Conservation (phyloP, 345 rosid genomes). For the Eucalyptus pauciflora region DNA sequence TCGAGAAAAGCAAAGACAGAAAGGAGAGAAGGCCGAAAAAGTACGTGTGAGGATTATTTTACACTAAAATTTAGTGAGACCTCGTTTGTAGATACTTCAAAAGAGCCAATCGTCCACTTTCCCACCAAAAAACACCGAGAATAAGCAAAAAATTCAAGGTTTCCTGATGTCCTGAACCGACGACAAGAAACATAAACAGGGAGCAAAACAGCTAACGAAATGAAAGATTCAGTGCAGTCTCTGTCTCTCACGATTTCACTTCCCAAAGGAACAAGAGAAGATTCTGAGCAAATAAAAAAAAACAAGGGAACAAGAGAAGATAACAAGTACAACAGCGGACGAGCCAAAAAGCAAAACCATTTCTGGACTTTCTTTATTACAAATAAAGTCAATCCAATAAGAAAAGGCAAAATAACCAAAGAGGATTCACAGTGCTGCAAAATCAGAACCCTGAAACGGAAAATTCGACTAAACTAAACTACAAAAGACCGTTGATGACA, state of each 20-base stretch:
- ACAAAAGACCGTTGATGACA: not conserved
- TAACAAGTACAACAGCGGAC: not conserved
- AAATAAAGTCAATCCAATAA: not conserved
- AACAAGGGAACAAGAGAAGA: not conserved
- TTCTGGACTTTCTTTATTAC: not conserved
- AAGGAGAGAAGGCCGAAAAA: not conserved
- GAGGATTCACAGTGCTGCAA: slow-evolving; percentile 1
- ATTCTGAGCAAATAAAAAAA: too few relatives aligned
- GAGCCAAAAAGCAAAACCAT: not conserved
- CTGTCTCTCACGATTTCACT: not conserved
- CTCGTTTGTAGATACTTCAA: not conserved
- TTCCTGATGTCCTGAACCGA: not conserved
- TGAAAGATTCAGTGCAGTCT: not conserved
- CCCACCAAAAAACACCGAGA: not conserved
- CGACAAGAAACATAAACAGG: not conserved
- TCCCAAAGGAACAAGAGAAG: not conserved
- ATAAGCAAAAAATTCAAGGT: not conserved
- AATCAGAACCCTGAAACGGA: not conserved
- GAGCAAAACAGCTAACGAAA: not conserved
- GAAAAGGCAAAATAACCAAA: not conserved
- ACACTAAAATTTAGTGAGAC: not conserved
- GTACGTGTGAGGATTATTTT: not conserved
- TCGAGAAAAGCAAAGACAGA: not conserved
- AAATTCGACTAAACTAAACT: not conserved
- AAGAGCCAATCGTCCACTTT: not conserved